These are phyloP conservation scores for Diplogelasinospora grovesii DNA, from an alignment of 495 filamentous ascomycete genomes.

Conservation along the genomic window DNA sequence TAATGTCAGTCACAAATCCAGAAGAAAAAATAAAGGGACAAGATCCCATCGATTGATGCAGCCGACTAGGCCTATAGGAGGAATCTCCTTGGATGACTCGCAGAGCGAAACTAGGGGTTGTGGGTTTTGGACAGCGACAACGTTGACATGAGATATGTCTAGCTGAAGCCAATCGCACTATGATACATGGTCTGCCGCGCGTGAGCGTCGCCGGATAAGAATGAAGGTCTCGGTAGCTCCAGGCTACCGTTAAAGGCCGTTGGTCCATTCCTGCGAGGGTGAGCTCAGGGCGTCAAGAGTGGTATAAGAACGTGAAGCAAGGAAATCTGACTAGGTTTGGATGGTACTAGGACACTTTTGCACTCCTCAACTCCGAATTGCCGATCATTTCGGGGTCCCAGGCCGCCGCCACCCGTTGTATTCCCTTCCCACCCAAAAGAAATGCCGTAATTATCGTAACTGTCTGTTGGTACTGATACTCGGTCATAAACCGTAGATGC, in stretches of 20 bases:
- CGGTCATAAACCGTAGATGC: no score
- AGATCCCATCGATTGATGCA: slow-evolving; percentile 7
- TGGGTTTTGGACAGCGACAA: not conserved
- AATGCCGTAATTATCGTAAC: no score
- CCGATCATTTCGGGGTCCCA: not conserved
- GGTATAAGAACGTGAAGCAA: no score
- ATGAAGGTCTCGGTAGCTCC: no score
- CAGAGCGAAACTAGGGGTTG: not conserved
- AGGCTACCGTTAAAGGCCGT: no score
- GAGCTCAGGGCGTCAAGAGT: no score
- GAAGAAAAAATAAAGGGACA: slow-evolving; percentile 7
- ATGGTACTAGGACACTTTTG: slow-evolving; percentile 4
- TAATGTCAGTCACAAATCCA: slow-evolving; percentile 9
- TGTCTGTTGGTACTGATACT: no score
- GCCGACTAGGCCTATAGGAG: slow-evolving; percentile 11
- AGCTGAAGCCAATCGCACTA: slow-evolving; percentile 4
- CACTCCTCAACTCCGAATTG: not conserved
- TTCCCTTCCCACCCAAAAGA: no score
- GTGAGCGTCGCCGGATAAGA: slow-evolving; percentile 1
- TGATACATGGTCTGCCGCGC: slow-evolving; percentile 6
- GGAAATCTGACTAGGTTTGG: no score
- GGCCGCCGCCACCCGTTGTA: not conserved
- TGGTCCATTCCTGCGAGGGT: no score
- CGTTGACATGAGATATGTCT: slow-evolving; percentile 1
- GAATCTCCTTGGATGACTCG: not conserved